phyloP scores from a whole-genome alignment of 208 protist genomes.

The Phytomonas serpens region DNA sequence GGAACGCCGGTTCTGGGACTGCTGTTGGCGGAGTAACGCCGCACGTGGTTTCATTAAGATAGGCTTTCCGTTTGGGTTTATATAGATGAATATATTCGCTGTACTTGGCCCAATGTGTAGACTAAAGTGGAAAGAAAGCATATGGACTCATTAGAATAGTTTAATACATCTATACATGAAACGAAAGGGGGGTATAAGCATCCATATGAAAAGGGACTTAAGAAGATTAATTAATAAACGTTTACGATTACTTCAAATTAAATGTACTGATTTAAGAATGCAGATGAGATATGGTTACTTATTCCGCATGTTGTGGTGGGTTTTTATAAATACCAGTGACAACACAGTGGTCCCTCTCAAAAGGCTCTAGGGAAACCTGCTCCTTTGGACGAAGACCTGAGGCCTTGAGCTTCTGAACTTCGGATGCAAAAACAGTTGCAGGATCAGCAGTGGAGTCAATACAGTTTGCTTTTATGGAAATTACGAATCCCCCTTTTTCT shows the following conservation, averaged over 20 bases:
- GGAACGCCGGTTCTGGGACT: constrained; percentile 43
- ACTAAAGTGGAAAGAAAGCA: constrained; percentile 8
- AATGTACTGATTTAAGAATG: constrained; percentile 3
- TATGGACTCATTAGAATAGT: constrained; percentile 4
- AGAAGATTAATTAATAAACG: constrained; percentile 3
- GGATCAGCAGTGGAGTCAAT: constrained; percentile 98
- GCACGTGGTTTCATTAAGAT: constrained; percentile 53
- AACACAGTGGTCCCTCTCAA: constrained; percentile 99
- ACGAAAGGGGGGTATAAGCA: constrained; percentile 4
- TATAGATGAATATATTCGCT: constrained; percentile 10
- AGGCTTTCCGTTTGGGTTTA: constrained; percentile 8
- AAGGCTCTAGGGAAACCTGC: constrained; percentile 98
- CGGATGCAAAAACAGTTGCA: constrained; percentile 95
- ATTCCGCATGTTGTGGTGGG: constrained; percentile 39
- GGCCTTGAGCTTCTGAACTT: constrained; percentile 95
- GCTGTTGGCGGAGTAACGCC: constrained; percentile 69
- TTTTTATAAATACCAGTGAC: constrained; percentile 87
- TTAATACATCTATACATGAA: constrained; percentile 2
- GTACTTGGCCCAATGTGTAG: constrained; percentile 2
- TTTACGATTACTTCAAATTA: constrained; percentile 14
- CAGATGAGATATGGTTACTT: background rate
- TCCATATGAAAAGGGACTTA: constrained; percentile 5
- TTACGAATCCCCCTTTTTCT: constrained; percentile 98
- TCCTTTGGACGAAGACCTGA: constrained; percentile 96
- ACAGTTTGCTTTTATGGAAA: constrained; percentile 99